Evolutionary conservation across 2,329 filamentous ascomycete species (phyloP).

Genomic region (Neobulgaria alba): DNA sequence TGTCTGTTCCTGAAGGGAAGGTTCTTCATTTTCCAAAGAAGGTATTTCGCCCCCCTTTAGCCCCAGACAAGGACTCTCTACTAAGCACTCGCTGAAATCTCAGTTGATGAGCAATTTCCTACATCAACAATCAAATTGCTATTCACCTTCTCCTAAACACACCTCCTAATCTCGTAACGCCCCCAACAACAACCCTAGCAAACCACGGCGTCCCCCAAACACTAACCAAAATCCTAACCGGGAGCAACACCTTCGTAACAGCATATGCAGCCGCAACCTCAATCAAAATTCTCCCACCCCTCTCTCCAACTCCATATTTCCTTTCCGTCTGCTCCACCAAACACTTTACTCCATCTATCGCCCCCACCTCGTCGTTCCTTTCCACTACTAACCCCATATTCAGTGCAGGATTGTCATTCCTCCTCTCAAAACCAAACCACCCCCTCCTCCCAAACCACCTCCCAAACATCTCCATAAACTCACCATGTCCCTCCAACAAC

Average conservation of each 20-base stretch:
- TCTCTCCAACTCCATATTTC: constrained; percentile 22
- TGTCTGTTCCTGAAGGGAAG: too few species aligned
- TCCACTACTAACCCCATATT: constrained; percentile 13
- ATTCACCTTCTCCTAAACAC: constrained; percentile 10
- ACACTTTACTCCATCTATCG: constrained; percentile 18
- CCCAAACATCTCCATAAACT: constrained; percentile 67
- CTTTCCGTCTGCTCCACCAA: constrained; percentile 27
- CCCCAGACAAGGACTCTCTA: too few species aligned
- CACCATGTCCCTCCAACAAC: constrained; percentile 13
- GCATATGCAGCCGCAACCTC: constrained; percentile 84
- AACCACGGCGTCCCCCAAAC: constrained; percentile 92
- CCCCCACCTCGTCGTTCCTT: constrained; percentile 24
- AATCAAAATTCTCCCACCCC: constrained; percentile 36
- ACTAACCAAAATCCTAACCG: constrained; percentile 66
- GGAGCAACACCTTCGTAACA: constrained; percentile 77
- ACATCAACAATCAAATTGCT: too few species aligned
- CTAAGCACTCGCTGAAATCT: too few species aligned
- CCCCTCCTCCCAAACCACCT: constrained; percentile 69
- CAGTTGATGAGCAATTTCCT: too few species aligned
- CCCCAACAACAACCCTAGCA: constrained; percentile 52
- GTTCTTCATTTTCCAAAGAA: too few species aligned
- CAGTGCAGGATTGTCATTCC: constrained; percentile 17
- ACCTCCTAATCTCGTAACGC: constrained; percentile 28
- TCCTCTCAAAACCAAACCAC: constrained; percentile 59
- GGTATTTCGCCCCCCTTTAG: too few species aligned